phyloP scores from a whole-genome alignment of 805 yeast species.

The Sungouiella blattae region DNA sequence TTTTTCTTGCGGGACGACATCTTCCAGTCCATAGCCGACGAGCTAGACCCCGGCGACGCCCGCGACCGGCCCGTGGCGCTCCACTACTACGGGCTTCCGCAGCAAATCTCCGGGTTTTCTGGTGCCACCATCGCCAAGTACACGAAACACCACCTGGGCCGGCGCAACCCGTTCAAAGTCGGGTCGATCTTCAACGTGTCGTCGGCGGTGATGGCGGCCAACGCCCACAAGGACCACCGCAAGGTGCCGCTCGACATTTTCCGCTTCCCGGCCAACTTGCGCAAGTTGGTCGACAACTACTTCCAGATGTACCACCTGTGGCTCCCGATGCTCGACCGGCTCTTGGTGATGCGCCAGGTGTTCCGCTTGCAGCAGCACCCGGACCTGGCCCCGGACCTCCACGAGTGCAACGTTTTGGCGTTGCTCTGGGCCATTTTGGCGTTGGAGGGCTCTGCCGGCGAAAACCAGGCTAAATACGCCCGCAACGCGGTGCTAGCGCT shows the following conservation, averaged over 20 bases:
- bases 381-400: too few species aligned
- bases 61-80: constrained; percentile 19
- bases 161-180: constrained; percentile 21
- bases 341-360: constrained; percentile 15
- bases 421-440: constrained; percentile 21
- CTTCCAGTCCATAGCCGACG: constrained; percentile 16
- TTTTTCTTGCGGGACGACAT: constrained; percentile 17
- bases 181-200: constrained; percentile 21
- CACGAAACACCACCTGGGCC: constrained; percentile 7
- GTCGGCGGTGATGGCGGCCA: constrained; percentile 10
- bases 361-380: constrained; percentile 7
- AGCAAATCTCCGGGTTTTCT: constrained; percentile 20
- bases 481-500: constrained; percentile 19
- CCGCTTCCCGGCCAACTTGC: constrained; percentile 13
- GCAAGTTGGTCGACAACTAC: constrained; percentile 15
- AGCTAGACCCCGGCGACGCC: constrained; percentile 8
- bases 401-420: constrained; percentile 17
- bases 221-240: constrained; percentile 6
- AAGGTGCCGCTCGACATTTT: constrained; percentile 18
- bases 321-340: constrained; percentile 21
- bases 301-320: constrained; percentile 19
- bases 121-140: constrained; percentile 16
- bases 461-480: constrained; percentile 11
- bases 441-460: constrained; percentile 7
- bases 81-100: constrained; percentile 20